Evolutionary conservation across 352 stramenopile species (phyloP).

Genomic region (Pythium sp.): DNA sequence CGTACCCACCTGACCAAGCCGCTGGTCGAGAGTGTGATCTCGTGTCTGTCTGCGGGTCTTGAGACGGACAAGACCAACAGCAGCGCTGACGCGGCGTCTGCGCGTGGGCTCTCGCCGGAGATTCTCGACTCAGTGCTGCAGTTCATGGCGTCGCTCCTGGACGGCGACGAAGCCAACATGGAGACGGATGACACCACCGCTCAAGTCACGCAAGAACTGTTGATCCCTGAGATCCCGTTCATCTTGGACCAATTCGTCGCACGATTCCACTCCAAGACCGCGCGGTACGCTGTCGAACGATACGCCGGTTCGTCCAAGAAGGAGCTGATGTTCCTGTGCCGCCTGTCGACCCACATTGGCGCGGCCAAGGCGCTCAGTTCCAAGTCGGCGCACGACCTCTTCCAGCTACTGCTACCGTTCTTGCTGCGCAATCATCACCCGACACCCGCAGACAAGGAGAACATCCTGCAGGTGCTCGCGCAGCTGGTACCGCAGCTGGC

Average conservation of each 20-base stretch:
- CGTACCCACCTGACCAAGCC: constrained; percentile 36
- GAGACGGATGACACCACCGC: constrained; percentile 23
- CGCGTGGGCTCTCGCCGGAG: constrained; percentile 55
- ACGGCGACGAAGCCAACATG: constrained; percentile 51
- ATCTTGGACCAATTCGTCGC: constrained; percentile 76
- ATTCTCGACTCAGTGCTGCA: constrained; percentile 70
- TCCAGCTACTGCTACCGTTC: constrained; percentile 83
- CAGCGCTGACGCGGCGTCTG: constrained; percentile 20
- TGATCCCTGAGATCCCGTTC: constrained; percentile 78
- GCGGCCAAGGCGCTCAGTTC: constrained; percentile 14
- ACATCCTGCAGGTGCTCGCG: constrained; percentile 71
- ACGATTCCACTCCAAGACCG: constrained; percentile 79
- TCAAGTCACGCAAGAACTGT: constrained; percentile 10
- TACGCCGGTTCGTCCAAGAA: constrained; percentile 81
- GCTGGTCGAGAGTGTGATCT: constrained; percentile 53
- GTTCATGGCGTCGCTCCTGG: constrained; percentile 78
- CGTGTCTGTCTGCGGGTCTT: constrained; percentile 63
- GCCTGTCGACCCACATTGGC: constrained; percentile 64
- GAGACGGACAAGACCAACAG: constrained; percentile 15
- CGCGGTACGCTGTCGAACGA: constrained; percentile 67
- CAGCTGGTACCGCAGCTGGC: constrained; percentile 74
- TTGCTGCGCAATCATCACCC: constrained; percentile 80
- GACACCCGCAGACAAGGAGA: constrained; percentile 71
- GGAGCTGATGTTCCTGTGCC: constrained; percentile 79
- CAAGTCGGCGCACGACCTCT: constrained; percentile 67